These are phyloP conservation scores for Eleusine coracana DNA, from an alignment of 176 grass and related monocot species.

Conservation along the genomic window DNA sequence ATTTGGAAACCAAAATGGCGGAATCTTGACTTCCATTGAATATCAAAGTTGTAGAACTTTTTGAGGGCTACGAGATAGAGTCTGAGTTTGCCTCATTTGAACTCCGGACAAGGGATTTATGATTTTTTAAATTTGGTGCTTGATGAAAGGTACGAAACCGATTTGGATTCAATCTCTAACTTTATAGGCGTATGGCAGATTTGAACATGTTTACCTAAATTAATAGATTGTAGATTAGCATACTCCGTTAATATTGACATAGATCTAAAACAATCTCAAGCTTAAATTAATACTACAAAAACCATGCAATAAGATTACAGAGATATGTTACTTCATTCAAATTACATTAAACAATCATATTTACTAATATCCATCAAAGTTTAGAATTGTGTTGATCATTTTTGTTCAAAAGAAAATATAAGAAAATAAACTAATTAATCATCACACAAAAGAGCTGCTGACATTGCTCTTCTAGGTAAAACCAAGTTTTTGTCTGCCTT, in stretches of 20 bases:
- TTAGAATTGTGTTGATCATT: neutral
- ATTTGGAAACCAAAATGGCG: no score
- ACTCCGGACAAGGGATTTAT: no score
- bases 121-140: no score
- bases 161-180: no score
- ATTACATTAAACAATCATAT: neutral
- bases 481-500: neutral
- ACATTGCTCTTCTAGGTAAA: slow-evolving; percentile 6
- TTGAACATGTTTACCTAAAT: no score
- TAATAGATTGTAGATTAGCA: no score
- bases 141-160: no score
- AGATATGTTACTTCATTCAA: neutral
- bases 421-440: neutral
- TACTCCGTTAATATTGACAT: slow-evolving; percentile 5
- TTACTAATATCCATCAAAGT: neutral
- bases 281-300: neutral
- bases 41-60: no score
- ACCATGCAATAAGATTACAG: neutral
- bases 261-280: neutral
- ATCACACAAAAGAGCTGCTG: neutral
- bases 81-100: no score
- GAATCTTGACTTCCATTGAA: no score
- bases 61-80: no score
- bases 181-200: no score
- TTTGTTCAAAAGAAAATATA: slow-evolving; percentile 18